Evolutionary conservation across 768 basidiomycete species (phyloP), one percentile per base, ranked within the genome.

Genomic region (Leccinum variicolor): DNA sequence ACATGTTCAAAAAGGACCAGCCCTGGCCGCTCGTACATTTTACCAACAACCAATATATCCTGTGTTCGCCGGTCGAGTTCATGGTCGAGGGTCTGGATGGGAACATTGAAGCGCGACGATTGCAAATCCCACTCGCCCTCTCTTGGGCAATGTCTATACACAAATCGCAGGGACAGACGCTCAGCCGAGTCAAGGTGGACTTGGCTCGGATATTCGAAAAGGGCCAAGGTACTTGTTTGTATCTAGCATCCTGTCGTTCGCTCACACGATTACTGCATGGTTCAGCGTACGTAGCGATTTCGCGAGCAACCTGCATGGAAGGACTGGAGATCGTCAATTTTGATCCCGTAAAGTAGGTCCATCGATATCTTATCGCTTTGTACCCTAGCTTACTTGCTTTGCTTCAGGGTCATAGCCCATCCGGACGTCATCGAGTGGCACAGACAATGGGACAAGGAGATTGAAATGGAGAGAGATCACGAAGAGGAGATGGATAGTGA

Each of bases 101-200:
- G 13, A 65, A 64, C 15, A 5, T 65, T 26, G 76, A 77, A 55
- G 75, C 73, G 26, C 69, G 66, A 45, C 66, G 75, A 49, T 28
- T 73, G 25, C 67, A 94, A 85, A 67, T 96, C 0, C 92, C 92
- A 0, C 74, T 98, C 17, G 92, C 94, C 52, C 79, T 96, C 46
- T 82, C 95, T 0, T 98, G 95, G 94, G 95, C 96, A 0, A 96
- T 98, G 92, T 92, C 90, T 36, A 98, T 98, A 62, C 97, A 99
- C 73, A 99, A 99, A 73, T 89, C 90, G 6, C 97, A 99, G 73
- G 97, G 97, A 8, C 97, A 98, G 73, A 98, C 97, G 0, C 80
- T 99, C 28, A 88, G 90, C 6, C 84, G 93, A 43, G 95, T 98
- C 64, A 96, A 90, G 66, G 94, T 98, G 45, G 94, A 98, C 65